Percentiles rank a stretch among this genome's conserved stretches.
Conservation (phyloP, 768 basidiomycete genomes). For the Boletus patriciae region DNA sequence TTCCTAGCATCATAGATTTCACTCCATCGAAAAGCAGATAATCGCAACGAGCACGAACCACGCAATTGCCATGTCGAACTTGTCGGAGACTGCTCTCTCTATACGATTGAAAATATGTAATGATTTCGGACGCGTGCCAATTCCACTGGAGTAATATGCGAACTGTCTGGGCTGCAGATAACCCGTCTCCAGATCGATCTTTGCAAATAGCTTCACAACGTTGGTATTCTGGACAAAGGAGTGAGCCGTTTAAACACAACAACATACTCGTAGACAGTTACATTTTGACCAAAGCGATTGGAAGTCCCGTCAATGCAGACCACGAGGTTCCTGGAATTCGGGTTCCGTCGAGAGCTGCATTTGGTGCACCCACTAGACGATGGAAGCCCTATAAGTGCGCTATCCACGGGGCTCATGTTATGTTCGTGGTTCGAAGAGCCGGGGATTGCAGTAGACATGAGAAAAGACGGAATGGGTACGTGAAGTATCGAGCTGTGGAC, state of each 20-base stretch:
- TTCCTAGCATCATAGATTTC: not conserved
- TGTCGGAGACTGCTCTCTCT: not conserved
- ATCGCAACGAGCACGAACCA: not conserved
- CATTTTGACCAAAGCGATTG: slow-evolving; percentile 34
- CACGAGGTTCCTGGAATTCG: slow-evolving; percentile 31
- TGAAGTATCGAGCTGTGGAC: no score
- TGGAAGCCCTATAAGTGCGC: no score
- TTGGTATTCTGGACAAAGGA: slow-evolving; percentile 31
- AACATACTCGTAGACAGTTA: slow-evolving; percentile 25
- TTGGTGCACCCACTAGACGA: no score
- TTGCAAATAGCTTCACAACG: slow-evolving; percentile 34
- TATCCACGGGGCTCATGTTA: no score
- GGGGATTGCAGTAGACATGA: no score
- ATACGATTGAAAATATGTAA: not conserved
- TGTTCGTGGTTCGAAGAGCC: no score
- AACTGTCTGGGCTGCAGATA: slow-evolving; percentile 12
- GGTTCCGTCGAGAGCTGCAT: no score
- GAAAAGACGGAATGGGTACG: no score
- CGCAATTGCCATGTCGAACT: not conserved
- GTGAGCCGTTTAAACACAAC: not conserved
- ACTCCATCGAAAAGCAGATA: no score
- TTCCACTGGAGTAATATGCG: slow-evolving; percentile 38
- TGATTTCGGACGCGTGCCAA: slow-evolving; percentile 28
- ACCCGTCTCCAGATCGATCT: slow-evolving; percentile 15
- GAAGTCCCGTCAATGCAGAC: slow-evolving; percentile 25